A percentile compares a stretch with the other conserved stretches of the same genome.
Conservation (phyloP, 495 filamentous ascomycete genomes). For the Collariella sp. region DNA sequence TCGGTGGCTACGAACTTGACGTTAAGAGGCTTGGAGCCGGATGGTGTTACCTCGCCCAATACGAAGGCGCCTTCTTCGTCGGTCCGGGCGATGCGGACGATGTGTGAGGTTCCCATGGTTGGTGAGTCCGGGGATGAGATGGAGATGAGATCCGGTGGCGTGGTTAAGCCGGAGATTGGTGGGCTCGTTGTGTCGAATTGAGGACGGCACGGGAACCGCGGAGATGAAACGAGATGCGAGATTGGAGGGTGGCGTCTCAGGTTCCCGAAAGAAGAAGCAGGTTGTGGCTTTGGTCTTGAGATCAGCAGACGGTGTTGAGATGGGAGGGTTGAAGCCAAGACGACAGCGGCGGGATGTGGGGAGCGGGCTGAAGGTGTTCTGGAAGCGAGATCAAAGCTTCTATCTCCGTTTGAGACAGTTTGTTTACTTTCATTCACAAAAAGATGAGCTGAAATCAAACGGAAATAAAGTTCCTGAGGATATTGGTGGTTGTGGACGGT, state of each 20-base stretch:
- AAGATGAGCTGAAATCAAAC: not conserved
- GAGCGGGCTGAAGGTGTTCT: conserved; percentile 1
- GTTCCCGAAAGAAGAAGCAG: not conserved
- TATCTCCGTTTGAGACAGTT: conserved; percentile 11
- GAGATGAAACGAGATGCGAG: conserved; percentile 9
- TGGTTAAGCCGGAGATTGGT: not conserved
- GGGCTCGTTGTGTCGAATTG: not conserved
- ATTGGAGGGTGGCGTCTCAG: conserved; percentile 6
- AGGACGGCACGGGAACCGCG: conserved; percentile 2
- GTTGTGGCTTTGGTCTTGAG: not conserved
- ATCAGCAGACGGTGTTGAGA: not conserved
- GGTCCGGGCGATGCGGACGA: conserved; percentile 48
- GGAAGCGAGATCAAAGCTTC: conserved; percentile 10
- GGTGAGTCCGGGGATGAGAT: not conserved
- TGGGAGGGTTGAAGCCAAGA: not conserved
- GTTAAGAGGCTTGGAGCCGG: conserved; percentile 45
- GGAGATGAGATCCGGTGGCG: conserved; percentile 1
- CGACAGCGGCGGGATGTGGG: conserved; percentile 3
- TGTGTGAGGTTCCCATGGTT: conserved; percentile 17
- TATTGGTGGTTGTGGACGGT: not conserved
- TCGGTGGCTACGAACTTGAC: conserved; percentile 63
- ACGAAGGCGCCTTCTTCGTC: conserved; percentile 47
- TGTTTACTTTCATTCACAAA: not conserved
- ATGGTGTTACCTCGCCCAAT: conserved; percentile 47
- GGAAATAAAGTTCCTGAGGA: not conserved